Conservation (phyloP, 108 stramenopile genomes). For the Chaetoceros tenuissimus region DNA sequence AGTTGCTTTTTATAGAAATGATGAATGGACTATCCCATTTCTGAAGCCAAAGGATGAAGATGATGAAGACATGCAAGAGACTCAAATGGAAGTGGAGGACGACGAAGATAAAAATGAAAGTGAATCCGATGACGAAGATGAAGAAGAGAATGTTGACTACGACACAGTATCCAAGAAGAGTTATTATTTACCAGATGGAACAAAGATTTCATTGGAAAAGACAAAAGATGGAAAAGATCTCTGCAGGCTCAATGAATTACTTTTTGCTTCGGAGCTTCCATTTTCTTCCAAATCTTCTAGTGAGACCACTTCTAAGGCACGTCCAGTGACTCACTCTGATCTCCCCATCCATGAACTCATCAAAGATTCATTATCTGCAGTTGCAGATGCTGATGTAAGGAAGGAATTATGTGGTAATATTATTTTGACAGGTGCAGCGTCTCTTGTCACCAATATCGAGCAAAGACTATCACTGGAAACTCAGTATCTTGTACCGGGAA, state of each 20-base stretch:
- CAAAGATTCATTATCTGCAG: slow-evolving; percentile 52
- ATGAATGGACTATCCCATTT: slow-evolving; percentile 10
- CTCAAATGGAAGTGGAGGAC: slow-evolving; percentile 10
- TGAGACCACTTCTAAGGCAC: slow-evolving; percentile 5
- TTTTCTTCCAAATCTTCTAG: slow-evolving; percentile 15
- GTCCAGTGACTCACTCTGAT: slow-evolving; percentile 23
- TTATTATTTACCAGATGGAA: slow-evolving; percentile 69
- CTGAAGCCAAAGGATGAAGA: slow-evolving; percentile 2
- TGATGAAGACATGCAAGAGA: slow-evolving; percentile 18
- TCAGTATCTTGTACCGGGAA: slow-evolving; percentile 33
- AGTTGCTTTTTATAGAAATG: slow-evolving; percentile 7
- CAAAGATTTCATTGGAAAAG: slow-evolving; percentile 35
- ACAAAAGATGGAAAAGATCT: slow-evolving; percentile 51
- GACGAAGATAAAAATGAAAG: slow-evolving; percentile 9
- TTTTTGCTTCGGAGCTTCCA: slow-evolving; percentile 54
- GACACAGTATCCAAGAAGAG: slow-evolving; percentile 3
- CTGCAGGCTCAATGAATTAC: slow-evolving; percentile 47
- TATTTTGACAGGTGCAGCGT: slow-evolving; percentile 58
- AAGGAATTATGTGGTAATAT: slow-evolving; percentile 73
- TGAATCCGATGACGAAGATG: slow-evolving; percentile 4
- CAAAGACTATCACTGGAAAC: slow-evolving; percentile 62
- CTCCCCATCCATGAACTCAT: slow-evolving; percentile 63
- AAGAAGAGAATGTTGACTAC: slow-evolving; percentile 4
- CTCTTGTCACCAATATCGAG: slow-evolving; percentile 55
- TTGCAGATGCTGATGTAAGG: slow-evolving; percentile 71